Base-by-base conservation (phyloP, 306 rosid species). In the Canavalia gladiata region DNA sequence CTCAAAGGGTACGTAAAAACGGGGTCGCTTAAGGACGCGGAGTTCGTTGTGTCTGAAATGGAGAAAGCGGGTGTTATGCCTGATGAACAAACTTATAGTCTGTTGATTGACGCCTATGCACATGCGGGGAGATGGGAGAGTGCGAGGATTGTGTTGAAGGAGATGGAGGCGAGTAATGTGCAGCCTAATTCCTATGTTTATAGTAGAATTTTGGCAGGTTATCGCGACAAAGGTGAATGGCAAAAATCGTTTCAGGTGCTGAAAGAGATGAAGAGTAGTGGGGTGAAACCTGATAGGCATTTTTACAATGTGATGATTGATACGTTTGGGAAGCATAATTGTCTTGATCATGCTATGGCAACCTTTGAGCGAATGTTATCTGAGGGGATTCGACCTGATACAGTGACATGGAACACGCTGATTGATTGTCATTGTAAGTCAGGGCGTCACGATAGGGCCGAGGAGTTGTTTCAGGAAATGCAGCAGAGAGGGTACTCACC, bases 291-390 rank as follows among this genome's bases (percentile, higher is more conserved):
- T 0, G 97, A 94, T 68, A 85, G 97, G 83, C 94, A 90, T 77
- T 94, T 94, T 74, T 94, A 94, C 88, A 94, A 94, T 86, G 97
- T 94, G 65, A 90, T 94, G 98, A 94, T 92, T 62, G 98, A 92
- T 75, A 91, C 97, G 8, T 91, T 92, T 70, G 98, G 98, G 43
- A 94, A 94, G 86, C 89, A 83, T 57, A 88, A 91, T 64, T 87
- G 97, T 77, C 91, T 94, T 63, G 95, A 94, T 87, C 97, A 94
- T 34, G 98, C 97, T 0, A 87, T 89, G 90, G 82, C 90, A 1
- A 86, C 98, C 1, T 92, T 92, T 5, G 92, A 92, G 13, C 84
- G 92, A 64, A 94, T 92, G 98, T 66, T 91, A 33, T 89, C 91
- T 0, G 95, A 94, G 83, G 92, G 90, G 84, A 91, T 94, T 79